Evolutionary conservation across 805 yeast species (phyloP), one percentile per base, ranked within the genome.

Genomic region (Komagataella mondaviorum): DNA sequence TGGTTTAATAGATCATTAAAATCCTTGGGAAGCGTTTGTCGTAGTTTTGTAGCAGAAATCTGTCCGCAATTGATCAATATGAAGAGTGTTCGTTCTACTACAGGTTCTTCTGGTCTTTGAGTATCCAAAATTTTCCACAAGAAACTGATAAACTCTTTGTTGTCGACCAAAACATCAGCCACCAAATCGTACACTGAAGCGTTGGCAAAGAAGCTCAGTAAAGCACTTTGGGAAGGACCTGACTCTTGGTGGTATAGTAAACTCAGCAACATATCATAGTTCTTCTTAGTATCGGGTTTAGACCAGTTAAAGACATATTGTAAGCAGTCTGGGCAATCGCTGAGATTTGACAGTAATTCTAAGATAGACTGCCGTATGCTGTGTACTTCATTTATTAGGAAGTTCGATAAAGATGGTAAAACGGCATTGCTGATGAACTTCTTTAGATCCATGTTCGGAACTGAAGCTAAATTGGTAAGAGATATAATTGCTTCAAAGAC

Each of bases 241-340:
- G 75, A 76, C 4, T 63, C 62, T 24, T 73, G 55, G 14, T 30
- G 39, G 47, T 67, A 60, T 49, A 71, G 63, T 51, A 72, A 59
- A 55, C 71, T 73, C 3, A 71, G 73, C 16, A 74, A 51, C 0
- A 68, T 59, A 6, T 67, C 67, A 51, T 73, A 78, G 54, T 75
- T 73, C 50, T 60, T 63, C 45, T 63, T 60, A 10, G 62, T 61
- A 8, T 68, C 74, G 14, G 23, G 49, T 10, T 23, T 18, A 1
- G 44, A 44, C 70, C 78, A 68, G 56, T 83, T 80, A 67, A 85
- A 85, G 57, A 84, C 74, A 54, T 78, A 77, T 1, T 78, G 81
- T 39, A 78, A 63, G 52, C 71, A 64, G 6, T 57, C 22, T 1
- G 73, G 73, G 12, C 60, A 55, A 10, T 60, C 54, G 3, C 73